Evolutionary conservation across 2,329 filamentous ascomycete species (phyloP).

Genomic region (Fusarium concolor): DNA sequence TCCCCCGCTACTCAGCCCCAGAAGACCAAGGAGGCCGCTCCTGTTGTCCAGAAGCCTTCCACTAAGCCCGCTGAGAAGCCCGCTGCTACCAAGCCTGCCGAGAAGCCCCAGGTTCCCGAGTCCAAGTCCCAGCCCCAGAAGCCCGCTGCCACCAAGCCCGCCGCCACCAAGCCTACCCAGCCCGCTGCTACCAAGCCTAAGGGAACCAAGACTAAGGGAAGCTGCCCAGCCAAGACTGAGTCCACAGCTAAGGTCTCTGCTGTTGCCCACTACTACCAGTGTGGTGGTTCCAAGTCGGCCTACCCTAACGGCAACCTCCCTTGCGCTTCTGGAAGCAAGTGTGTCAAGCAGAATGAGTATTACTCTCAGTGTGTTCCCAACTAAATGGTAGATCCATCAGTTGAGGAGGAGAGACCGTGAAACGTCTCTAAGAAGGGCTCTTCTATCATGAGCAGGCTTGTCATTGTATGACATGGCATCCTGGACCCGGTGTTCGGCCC

Average conservation of each 20-base stretch:
- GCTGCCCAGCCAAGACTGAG: constrained; percentile 32
- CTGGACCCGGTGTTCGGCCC: constrained; percentile 27
- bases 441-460: constrained; percentile 18
- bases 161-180: background rate
- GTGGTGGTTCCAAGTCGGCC: constrained; percentile 38
- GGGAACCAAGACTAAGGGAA: constrained; percentile 25
- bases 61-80: constrained; percentile 17
- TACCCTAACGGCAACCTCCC: constrained; percentile 40
- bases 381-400: constrained; percentile 29
- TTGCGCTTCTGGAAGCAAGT: constrained; percentile 41
- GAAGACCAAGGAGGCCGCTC: constrained; percentile 22
- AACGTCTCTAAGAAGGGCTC: background rate
- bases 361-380: constrained; percentile 45
- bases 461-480: constrained; percentile 24
- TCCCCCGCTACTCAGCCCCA: constrained; percentile 10
- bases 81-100: background rate
- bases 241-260: constrained; percentile 24
- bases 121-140: constrained; percentile 4
- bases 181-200: constrained; percentile 7
- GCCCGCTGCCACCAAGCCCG: constrained; percentile 17
- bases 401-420: background rate
- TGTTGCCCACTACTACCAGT: constrained; percentile 37
- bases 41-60: constrained; percentile 27
- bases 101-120: no score
- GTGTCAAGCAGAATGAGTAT: constrained; percentile 42